phyloP scores from a whole-genome alignment of 345 rosid genomes.

The Noccaea caerulescens region DNA sequence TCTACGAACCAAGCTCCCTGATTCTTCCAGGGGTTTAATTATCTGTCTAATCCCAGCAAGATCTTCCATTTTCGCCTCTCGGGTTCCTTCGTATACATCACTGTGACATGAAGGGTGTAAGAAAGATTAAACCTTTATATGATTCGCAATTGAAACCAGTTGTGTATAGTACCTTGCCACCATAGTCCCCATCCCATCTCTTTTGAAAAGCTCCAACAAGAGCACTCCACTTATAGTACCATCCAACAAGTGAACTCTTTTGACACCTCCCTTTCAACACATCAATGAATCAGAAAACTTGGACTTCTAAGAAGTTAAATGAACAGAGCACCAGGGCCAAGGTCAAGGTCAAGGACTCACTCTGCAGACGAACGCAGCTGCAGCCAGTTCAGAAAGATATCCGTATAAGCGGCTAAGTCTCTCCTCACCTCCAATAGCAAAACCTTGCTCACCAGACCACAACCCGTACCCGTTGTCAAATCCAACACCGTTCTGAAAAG shows the following conservation, averaged over 20 bases:
- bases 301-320: neutral
- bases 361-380: constrained; percentile 94
- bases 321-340: neutral
- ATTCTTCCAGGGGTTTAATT: constrained; percentile 72
- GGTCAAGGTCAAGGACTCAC: constrained; percentile 49
- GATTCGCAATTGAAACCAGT: neutral
- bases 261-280: constrained; percentile 79
- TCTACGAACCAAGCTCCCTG: constrained; percentile 69
- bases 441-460: constrained; percentile 88
- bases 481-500: constrained; percentile 88
- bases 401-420: constrained; percentile 75
- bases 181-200: constrained; percentile 99
- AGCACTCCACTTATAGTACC: constrained; percentile 88
- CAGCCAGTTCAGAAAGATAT: constrained; percentile 89
- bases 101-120: constrained; percentile 45
- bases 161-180: constrained; percentile 77
- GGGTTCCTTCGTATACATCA: constrained; percentile 91
- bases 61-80: constrained; percentile 74
- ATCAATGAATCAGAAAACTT: constrained; percentile 3
- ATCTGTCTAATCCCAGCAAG: constrained; percentile 74
- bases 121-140: constrained; percentile 12
- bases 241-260: constrained; percentile 94
- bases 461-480: constrained; percentile 82
- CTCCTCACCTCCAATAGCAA: constrained; percentile 95
- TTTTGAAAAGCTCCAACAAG: constrained; percentile 83